Conservation (phyloP, 2,329 filamentous ascomycete genomes). For the Talaromyces sp. region DNA sequence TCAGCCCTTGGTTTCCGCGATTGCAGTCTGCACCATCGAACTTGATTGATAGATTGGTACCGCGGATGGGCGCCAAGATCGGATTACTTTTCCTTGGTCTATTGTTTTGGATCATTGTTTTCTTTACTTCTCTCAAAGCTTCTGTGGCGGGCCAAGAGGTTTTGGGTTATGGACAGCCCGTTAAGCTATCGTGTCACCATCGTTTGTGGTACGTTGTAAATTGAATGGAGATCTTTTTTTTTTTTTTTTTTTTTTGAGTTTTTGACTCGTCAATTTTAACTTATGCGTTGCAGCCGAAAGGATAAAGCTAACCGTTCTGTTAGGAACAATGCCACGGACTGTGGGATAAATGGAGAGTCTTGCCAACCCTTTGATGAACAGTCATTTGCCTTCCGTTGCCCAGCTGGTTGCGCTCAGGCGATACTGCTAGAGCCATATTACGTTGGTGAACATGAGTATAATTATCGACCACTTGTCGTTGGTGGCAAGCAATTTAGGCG, state of each 20-base stretch:
- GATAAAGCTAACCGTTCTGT: not conserved
- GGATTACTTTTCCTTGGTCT: conserved; percentile 30
- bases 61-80: conserved; percentile 25
- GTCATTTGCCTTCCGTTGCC: conserved; percentile 60
- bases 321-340: conserved; percentile 45
- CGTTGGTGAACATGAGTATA: conserved; percentile 58
- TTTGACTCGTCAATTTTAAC: not conserved
- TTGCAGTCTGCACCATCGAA: conserved; percentile 39
- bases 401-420: conserved; percentile 57
- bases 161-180: conserved; percentile 37
- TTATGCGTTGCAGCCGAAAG: not conserved
- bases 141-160: conserved; percentile 35
- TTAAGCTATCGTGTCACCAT: conserved; percentile 38
- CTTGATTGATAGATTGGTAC: conserved; percentile 34
- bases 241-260: not conserved
- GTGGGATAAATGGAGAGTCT: conserved; percentile 59
- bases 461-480: conserved; percentile 58
- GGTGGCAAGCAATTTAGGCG: conserved; percentile 52
- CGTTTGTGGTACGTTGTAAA: conserved; percentile 40
- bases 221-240: not conserved
- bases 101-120: conserved; percentile 36
- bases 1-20: conserved; percentile 35
- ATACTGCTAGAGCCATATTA: conserved; percentile 59
- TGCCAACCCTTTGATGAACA: conserved; percentile 60
- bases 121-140: conserved; percentile 34